phyloP scores from a whole-genome alignment of 2,329 filamentous ascomycete species.

The Calonectria henricotiae region DNA sequence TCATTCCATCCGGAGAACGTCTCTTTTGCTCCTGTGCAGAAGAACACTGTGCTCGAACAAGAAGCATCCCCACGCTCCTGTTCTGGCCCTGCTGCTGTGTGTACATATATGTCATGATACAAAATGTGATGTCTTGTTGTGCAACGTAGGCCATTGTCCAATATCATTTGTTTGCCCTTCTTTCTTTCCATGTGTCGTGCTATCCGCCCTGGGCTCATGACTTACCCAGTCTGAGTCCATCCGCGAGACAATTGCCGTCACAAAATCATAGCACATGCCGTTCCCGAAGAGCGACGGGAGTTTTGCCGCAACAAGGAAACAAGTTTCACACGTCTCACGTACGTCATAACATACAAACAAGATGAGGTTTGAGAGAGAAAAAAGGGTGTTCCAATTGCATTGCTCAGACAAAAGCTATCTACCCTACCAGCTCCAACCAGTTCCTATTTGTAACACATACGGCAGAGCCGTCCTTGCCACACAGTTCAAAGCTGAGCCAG shows the following conservation, averaged over 20 bases:
- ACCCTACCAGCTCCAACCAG: conserved; percentile 46
- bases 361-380: conserved; percentile 44
- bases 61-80: neutral
- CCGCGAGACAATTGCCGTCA: conserved; percentile 7
- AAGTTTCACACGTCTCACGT: conserved; percentile 17
- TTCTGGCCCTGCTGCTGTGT: conserved; percentile 19
- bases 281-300: conserved; percentile 1
- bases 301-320: conserved; percentile 7
- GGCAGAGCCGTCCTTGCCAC: conserved; percentile 24
- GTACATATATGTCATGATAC: conserved; percentile 23
- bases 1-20: conserved; percentile 54
- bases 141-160: neutral
- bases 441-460: conserved; percentile 27
- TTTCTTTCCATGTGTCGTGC: neutral
- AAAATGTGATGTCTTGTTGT: conserved; percentile 14
- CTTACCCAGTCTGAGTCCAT: neutral
- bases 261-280: neutral
- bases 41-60: conserved; percentile 8
- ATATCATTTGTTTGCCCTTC: neutral
- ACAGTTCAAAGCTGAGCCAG: conserved; percentile 43
- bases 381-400: conserved; percentile 44
- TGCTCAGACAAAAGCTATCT: conserved; percentile 51
- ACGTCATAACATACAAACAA: conserved; percentile 24
- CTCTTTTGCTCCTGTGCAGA: conserved; percentile 19
- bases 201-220: neutral